These are phyloP conservation scores for Elsinoe arachidis DNA, from an alignment of 2,329 filamentous ascomycete genomes.

Conservation along the genomic window DNA sequence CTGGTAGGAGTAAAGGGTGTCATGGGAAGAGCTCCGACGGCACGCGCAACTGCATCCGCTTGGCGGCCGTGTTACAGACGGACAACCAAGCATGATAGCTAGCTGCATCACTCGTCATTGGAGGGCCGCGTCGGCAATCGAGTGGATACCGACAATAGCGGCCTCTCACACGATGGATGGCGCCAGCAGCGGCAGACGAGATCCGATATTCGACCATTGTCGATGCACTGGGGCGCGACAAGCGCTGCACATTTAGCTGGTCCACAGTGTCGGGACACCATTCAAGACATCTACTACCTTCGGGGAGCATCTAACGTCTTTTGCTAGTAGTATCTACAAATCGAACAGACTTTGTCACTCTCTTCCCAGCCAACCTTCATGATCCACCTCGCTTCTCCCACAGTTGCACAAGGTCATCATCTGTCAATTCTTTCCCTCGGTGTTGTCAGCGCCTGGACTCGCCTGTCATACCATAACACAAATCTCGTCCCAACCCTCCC, in stretches of 20 bases:
- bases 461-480: slow-evolving; percentile 1
- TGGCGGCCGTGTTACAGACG: too few relatives aligned
- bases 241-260: not conserved
- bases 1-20: too few relatives aligned
- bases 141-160: not conserved
- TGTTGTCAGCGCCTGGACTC: not conserved
- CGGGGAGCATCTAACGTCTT: not conserved
- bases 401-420: not conserved
- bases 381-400: not conserved
- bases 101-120: not conserved
- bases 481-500: slow-evolving; percentile 1
- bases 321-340: not conserved
- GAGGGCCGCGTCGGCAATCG: not conserved
- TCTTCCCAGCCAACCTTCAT: not conserved
- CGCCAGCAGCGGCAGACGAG: not conserved
- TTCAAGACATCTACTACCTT: not conserved
- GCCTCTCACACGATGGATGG: not conserved
- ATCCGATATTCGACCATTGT: too few relatives aligned
- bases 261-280: not conserved
- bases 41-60: too few relatives aligned
- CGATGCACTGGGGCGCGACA: not conserved
- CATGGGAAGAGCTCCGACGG: too few relatives aligned
- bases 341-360: not conserved
- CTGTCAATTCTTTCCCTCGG: not conserved
- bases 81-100: not conserved